Base-by-base conservation (phyloP, 2,329 filamentous ascomycete species). In the Sporothrix brunneoviolacea region DNA sequence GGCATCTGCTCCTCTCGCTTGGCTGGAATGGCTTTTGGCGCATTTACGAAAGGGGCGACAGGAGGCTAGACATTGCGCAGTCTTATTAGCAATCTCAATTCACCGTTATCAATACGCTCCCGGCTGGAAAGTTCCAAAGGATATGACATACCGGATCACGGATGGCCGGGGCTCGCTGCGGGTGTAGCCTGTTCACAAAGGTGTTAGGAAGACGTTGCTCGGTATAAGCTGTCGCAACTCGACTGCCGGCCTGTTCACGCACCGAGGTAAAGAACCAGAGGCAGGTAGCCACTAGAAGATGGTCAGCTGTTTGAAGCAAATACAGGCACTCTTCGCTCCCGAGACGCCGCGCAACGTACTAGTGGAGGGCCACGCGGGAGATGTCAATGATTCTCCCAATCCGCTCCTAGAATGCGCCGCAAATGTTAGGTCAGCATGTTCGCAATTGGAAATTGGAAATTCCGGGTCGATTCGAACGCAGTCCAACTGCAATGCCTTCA, bases 371-470 rank as follows among this genome's bases (percentile, higher is more conserved):
- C 63, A 96, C 84, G 64, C 91, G 83, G 56, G 90, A 93, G 68
- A 96, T 75, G 71, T 97, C 93, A 68, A 98, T 93, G 74, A 97
- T 80, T 77, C 91, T 91, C 65, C 88, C 84, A 72, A 98, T 95
- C 77, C 93, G 90, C 84, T 98, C 93, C 91, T 96, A 62, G 48
- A 33, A 4, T 3, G 19, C 4, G 18, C n/a, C n/a, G 36, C n/a
- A n/a, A n/a, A n/a, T n/a, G n/a, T n/a, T n/a, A n/a, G n/a, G n/a
- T n/a, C n/a, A n/a, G n/a, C n/a, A n/a, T n/a, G n/a, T n/a, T n/a
- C n/a, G n/a, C n/a, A n/a, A n/a, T n/a, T n/a, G n/a, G n/a, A n/a
- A n/a, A n/a, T n/a, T n/a, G n/a, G n/a, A n/a, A n/a, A n/a, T n/a
- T n/a, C n/a, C n/a, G n/a, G n/a, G n/a, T n/a, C n/a, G n/a, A n/a